Base-by-base conservation (phyloP, 495 filamentous ascomycete species). In the Penicillium nucicola region DNA sequence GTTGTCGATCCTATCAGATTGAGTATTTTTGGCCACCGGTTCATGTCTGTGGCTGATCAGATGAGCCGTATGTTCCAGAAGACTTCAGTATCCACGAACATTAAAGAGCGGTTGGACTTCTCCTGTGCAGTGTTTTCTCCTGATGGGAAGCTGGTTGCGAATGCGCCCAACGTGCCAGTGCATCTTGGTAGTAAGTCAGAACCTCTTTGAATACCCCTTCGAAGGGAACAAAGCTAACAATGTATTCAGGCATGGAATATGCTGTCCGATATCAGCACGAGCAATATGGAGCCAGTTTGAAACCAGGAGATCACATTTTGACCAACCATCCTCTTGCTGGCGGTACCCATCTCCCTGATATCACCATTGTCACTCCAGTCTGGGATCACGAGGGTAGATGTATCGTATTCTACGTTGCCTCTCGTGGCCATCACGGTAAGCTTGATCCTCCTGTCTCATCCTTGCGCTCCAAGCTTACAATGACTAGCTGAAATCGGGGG, bases 1-100 rank as follows among this genome's bases (percentile, higher is more conserved):
- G 56, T 40, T 45, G 34, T 68, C 1, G 70, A 92, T 57, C 91
- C 91, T 1, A 90, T 96, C 65, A 85, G 92, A 76, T 80, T 96
- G 4, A 88, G 84, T 60, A 90, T 96, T 48, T 96, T 96, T 55
- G 87, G 87, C 3, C 89, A 96, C 66, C 76, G 91, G 2, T 96
- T 96, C 69, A 95, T 95, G 91, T 86, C 88, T 23, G 92, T 96
- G 58, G 91, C 91, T 2, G 91, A 96, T 71, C 90, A 95, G 64
- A 96, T 95, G 91, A 89, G 92, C 1, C 73, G 86, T 38, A 88
- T 88, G 4, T 72, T 96, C 14, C 91, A 96, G 56, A 96, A 95
- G 77, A 95, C 90, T 0, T 88, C 85, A 54, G 88, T 96, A 35
- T 89, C 84, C 56, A 93, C 89, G 3, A 96, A 96, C 60, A 91